Conservation (phyloP, 768 basidiomycete species). For the Albatrellus ellisii region DNA sequence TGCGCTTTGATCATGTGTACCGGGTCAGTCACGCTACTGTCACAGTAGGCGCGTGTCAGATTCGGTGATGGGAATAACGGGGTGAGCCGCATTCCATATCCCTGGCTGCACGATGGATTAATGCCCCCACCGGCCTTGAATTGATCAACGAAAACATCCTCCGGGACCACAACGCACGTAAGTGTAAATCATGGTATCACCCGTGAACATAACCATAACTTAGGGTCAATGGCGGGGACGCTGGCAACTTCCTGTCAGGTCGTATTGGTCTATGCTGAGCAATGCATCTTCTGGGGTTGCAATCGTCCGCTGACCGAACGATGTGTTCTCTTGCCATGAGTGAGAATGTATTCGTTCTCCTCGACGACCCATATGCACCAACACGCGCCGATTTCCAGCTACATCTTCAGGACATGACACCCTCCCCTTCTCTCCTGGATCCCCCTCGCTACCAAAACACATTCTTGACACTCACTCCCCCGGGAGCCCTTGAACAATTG, state of each 20-base stretch:
- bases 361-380: conserved; percentile 68
- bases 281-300: conserved; percentile 36
- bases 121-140: conserved; percentile 65
- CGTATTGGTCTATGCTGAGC: conserved; percentile 63
- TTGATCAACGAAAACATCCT: conserved; percentile 57
- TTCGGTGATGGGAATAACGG: conserved; percentile 12
- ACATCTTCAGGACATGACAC: conserved; percentile 7
- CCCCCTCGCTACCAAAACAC: conserved; percentile 60
- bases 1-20: too few species aligned
- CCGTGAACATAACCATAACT: conserved; percentile 3
- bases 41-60: background rate
- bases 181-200: conserved; percentile 2
- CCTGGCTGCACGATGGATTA: conserved; percentile 53
- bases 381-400: conserved; percentile 46
- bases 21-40: background rate
- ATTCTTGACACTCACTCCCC: conserved; percentile 62
- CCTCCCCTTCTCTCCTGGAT: conserved; percentile 12
- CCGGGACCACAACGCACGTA: conserved; percentile 52
- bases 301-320: conserved; percentile 44
- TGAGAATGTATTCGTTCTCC: conserved; percentile 64
- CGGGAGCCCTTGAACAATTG: conserved; percentile 63
- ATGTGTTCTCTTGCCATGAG: conserved; percentile 74
- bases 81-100: conserved; percentile 3
- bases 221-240: conserved; percentile 49
- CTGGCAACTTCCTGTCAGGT: conserved; percentile 61